Evolutionary conservation across 495 filamentous ascomycete genomes (phyloP), one percentile per base, ranked within the genome.

Genomic region (Schizothecium vesticola): DNA sequence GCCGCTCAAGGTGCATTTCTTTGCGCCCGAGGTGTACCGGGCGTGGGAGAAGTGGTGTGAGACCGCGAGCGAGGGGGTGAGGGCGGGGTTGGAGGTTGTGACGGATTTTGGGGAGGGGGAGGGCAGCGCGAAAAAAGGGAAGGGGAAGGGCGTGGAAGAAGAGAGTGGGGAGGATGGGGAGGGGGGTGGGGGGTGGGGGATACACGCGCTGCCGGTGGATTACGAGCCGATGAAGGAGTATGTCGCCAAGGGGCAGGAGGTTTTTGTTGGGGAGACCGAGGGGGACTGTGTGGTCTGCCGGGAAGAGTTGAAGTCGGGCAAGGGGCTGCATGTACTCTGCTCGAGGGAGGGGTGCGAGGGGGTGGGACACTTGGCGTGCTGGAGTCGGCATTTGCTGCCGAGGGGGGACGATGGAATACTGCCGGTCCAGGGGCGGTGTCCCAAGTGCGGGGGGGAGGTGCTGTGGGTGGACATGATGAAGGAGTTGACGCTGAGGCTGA

Each of bases 1-100:
- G 93, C 93, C 93, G n/a, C 81, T 99, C 31, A 84, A 85, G 19
- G 72, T 97, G 21, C 87, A 90, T 10, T 97, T 97, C 76, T 96
- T 97, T 72, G 82, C 79, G 10, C 77, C 82, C 1, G 90, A 96
- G 66, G 89, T 90, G 1, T 83, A 89, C 70, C 72, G 79, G 29
- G 76, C 81, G 0, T 99, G 95, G 95, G 74, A 84, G 51, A 78
- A 77, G 51, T 89, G 86, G 83, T 85, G 81, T 66, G 77, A 84
- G 3, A 81, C 82, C 19, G 82, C 80, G 9, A 73, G 79, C 0
- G 43, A n/a, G 24, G 71, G 75, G 43, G 67, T 92, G 21, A 80
- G 87, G 16, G 64, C 72, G 26, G 80, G 79, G 13, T 79, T 93
- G 28, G 74, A 73, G 36, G 78, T 92, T 7, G 76, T 87, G 7